A percentile compares a stretch with the other conserved stretches of the same genome.
Conservation (phyloP, 192 early-diverging fungal species). For the Obelidium mucronatum region DNA sequence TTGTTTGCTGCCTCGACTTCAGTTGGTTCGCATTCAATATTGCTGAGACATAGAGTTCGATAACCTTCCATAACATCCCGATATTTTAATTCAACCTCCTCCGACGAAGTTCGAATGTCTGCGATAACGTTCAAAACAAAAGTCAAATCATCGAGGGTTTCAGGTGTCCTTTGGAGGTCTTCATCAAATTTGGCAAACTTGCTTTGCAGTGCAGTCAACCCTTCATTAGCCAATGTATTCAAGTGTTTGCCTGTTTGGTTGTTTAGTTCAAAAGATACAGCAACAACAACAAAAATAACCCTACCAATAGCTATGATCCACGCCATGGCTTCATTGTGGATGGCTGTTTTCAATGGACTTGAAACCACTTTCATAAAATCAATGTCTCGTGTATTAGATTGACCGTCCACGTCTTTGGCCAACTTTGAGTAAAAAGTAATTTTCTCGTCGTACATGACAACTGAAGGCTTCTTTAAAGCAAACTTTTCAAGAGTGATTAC, state of each 20-base stretch:
- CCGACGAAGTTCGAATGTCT: slow-evolving; percentile 59
- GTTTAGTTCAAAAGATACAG: not conserved
- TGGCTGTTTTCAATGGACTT: slow-evolving; percentile 56
- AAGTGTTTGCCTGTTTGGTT: slow-evolving; percentile 56
- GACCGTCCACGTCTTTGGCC: slow-evolving; percentile 63
- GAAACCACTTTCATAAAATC: slow-evolving; percentile 65
- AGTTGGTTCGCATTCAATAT: slow-evolving; percentile 49
- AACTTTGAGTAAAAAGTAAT: slow-evolving; percentile 66
- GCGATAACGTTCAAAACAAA: slow-evolving; percentile 68
- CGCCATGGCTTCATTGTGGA: slow-evolving; percentile 58
- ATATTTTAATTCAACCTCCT: slow-evolving; percentile 64
- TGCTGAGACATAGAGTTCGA: slow-evolving; percentile 61
- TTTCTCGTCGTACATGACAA: slow-evolving; percentile 65
- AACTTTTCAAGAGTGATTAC: slow-evolving; percentile 71
- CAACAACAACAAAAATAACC: not conserved
- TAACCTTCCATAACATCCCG: slow-evolving; percentile 64
- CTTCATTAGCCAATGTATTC: slow-evolving; percentile 56
- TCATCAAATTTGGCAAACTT: slow-evolving; percentile 55
- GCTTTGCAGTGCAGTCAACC: slow-evolving; percentile 42
- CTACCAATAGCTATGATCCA: slow-evolving; percentile 67
- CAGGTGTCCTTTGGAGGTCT: slow-evolving; percentile 54
- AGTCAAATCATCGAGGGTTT: slow-evolving; percentile 65
- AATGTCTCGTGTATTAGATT: slow-evolving; percentile 56
- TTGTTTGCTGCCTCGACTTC: slow-evolving; percentile 51
- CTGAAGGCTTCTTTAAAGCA: slow-evolving; percentile 67